These are phyloP conservation scores for Myrica gale DNA, from an alignment of 306 rosid genomes.

Conservation along the genomic window DNA sequence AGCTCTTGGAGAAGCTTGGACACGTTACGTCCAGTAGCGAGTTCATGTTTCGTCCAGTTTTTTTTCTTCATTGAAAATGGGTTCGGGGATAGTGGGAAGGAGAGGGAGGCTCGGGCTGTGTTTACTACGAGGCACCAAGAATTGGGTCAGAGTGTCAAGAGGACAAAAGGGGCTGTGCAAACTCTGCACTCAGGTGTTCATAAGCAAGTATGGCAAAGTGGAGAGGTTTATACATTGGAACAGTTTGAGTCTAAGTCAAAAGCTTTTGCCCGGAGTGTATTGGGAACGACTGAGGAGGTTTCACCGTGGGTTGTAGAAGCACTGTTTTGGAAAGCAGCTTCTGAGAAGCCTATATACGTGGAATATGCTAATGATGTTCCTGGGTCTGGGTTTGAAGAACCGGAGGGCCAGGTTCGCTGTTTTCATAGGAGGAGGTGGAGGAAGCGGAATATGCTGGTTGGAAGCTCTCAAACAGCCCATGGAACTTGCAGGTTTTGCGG, in stretches of 20 bases:
- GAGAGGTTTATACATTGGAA: constrained; percentile 83
- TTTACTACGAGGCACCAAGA: constrained; percentile 97
- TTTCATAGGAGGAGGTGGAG: constrained; percentile 59
- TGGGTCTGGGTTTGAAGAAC: constrained; percentile 91
- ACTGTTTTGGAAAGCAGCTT: constrained; percentile 93
- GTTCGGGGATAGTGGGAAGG: constrained; percentile 42
- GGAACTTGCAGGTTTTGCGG: constrained; percentile 73
- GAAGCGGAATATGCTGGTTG: constrained; percentile 86
- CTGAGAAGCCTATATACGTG: constrained; percentile 81
- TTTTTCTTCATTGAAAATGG: constrained; percentile 34
- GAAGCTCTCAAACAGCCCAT: constrained; percentile 97
- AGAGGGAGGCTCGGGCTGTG: constrained; percentile 64
- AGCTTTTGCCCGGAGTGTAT: constrained; percentile 56
- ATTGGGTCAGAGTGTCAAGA: constrained; percentile 67
- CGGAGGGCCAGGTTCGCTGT: constrained; percentile 62
- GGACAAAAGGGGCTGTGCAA: constrained; percentile 59
- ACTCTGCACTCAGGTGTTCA: constrained; percentile 50
- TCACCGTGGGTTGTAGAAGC: constrained; percentile 76
- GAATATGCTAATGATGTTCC: constrained; percentile 99
- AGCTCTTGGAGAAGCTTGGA: not conserved
- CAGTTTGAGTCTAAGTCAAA: constrained; percentile 88
- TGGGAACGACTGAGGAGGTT: constrained; percentile 66
- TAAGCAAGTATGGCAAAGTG: constrained; percentile 98
- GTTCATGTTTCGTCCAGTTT: constrained; percentile 13
- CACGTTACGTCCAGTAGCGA: no score